A percentile compares a stretch with the other conserved stretches of the same genome.
Evolutionary conservation across 2,329 filamentous ascomycete genomes (phyloP).

Genomic region (Apiospora phragmitis): DNA sequence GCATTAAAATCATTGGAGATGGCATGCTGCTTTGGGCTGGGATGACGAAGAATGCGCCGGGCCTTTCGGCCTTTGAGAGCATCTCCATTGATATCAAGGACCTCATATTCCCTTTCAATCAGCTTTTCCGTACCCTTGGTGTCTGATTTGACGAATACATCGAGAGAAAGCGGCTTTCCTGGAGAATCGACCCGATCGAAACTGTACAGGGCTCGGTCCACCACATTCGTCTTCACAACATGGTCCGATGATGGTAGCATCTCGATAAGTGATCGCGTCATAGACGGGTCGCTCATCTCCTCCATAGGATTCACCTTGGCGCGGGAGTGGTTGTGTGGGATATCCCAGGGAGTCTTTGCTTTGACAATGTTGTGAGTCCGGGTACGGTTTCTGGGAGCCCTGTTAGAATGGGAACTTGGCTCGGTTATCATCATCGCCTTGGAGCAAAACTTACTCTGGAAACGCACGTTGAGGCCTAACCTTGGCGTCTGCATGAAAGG

Average conservation of each 20-base stretch:
- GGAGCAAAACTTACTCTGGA: conserved; percentile 32
- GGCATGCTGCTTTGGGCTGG: conserved; percentile 20
- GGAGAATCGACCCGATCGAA: conserved; percentile 43
- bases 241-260: conserved; percentile 25
- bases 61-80: conserved; percentile 45
- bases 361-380: conserved; percentile 40
- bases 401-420: conserved; percentile 11
- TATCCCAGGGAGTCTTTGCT: conserved; percentile 22
- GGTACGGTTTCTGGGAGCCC: conserved; percentile 17
- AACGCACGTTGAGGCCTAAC: conserved; percentile 34
- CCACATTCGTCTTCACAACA: conserved; percentile 19
- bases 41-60: conserved; percentile 39
- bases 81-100: conserved; percentile 46
- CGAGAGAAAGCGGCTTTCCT: conserved; percentile 39
- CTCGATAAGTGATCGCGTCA: conserved; percentile 37
- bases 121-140: conserved; percentile 44
- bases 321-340: conserved; percentile 32
- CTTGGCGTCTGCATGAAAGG: conserved; percentile 26
- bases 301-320: conserved; percentile 33
- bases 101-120: conserved; percentile 49
- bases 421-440: neutral
- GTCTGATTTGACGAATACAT: conserved; percentile 37
- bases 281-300: conserved; percentile 37
- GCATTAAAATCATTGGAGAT: conserved; percentile 21
- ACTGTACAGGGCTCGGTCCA: conserved; percentile 43